These are phyloP conservation scores for Pythium volutum DNA, from an alignment of 352 stramenopile species.

Conservation along the genomic window DNA sequence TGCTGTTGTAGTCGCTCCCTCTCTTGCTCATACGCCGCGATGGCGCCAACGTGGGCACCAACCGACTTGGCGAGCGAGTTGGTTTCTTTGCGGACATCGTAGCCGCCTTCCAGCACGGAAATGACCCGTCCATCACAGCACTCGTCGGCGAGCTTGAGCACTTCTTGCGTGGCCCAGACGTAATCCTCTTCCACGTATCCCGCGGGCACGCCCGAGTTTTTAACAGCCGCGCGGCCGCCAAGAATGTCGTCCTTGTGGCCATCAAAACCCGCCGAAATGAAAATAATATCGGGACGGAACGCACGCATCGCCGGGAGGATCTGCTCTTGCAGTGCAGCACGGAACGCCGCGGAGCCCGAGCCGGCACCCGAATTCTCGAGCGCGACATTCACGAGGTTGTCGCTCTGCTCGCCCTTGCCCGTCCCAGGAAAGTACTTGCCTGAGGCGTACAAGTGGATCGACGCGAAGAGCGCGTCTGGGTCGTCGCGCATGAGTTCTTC, in stretches of 20 bases:
- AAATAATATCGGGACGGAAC: constrained; percentile 82
- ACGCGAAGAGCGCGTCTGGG: constrained; percentile 80
- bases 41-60: constrained; percentile 69
- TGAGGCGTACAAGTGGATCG: constrained; percentile 75
- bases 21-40: constrained; percentile 56
- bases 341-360: constrained; percentile 67
- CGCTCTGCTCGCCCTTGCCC: constrained; percentile 51
- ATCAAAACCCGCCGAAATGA: constrained; percentile 88
- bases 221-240: constrained; percentile 71
- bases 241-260: constrained; percentile 84
- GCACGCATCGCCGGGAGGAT: constrained; percentile 73
- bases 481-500: constrained; percentile 88
- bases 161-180: constrained; percentile 73
- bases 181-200: constrained; percentile 85
- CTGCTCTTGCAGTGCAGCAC: constrained; percentile 46
- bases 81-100: constrained; percentile 77
- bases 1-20: constrained; percentile 14
- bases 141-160: constrained; percentile 69
- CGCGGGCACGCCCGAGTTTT: constrained; percentile 69
- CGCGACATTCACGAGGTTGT: constrained; percentile 75
- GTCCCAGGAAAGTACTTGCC: constrained; percentile 80
- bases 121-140: constrained; percentile 79
- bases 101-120: constrained; percentile 85
- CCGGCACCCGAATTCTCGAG: constrained; percentile 66
- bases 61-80: constrained; percentile 83